Evolutionary conservation across 257 asterid species (phyloP), one percentile per base, ranked within the genome.

Genomic region (Solanum etuberosum): DNA sequence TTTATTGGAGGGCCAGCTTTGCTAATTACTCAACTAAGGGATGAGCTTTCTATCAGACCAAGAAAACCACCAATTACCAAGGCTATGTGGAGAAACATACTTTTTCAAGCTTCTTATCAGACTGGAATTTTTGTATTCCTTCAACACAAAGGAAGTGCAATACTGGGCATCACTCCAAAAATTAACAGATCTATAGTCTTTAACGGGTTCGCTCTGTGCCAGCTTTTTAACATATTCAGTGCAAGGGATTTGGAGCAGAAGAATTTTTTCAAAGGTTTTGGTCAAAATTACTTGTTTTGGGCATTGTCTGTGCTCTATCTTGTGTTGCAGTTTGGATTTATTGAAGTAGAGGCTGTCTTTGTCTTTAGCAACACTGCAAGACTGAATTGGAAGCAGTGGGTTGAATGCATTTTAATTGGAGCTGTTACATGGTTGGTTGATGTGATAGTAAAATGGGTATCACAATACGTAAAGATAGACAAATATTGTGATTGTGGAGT

Each of bases 1-100:
- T 76, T 88, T 54, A 46, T 83, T 5, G 93, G 92, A 29, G 93
- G 92, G 13, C 38, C 90, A 67, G 90, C 92, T 3, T 27, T 91
- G 48, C 74, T 91, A 40, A 76, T 40, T 38, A 76, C 83, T 5
- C 90, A 3, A 10, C 86, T 70, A 63, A 71, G 51, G 87, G 83
- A 43, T 3, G 29, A 81, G n/a, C 16, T 25, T 15, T 25, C 84
- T 5, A n/a, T 65, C 2, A 48, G 43, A 57, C 83, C 91, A 71
- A 65, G 87, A 20, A 31, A 32, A 15, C 83, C n/a, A 3, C 85
- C 86, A 32, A 85, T 90, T 32, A 90, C 90, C 16, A 87, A 70
- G 63, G 83, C 61, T 18, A 89, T 92, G 91, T 87, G 76, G 89
- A 83, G 91, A 57, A 90, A 90, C 85, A 87, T 87, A 23, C 35